Percentiles rank a stretch among this genome's conserved stretches.
These are phyloP conservation scores for Ophiostoma pallidulum DNA, from an alignment of 2,329 filamentous ascomycete species.

Conservation along the genomic window DNA sequence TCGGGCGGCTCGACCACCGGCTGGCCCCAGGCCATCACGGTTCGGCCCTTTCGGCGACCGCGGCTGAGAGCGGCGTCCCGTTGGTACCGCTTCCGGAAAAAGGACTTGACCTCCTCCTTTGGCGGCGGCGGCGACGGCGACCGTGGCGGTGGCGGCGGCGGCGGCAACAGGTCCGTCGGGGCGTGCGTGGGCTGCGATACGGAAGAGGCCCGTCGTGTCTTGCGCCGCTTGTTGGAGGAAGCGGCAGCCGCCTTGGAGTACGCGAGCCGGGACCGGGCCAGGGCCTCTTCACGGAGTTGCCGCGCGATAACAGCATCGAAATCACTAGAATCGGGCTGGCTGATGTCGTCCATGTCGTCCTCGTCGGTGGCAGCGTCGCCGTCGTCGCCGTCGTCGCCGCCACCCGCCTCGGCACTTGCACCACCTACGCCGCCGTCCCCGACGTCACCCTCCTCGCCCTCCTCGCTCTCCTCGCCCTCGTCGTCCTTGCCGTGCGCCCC, in stretches of 20 bases:
- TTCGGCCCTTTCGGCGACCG: slow-evolving; percentile 59
- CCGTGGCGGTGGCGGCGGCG: not conserved
- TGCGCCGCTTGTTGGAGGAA: slow-evolving; percentile 16
- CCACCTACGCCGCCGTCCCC: slow-evolving; percentile 21
- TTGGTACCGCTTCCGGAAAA: slow-evolving; percentile 72
- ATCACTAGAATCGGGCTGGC: slow-evolving; percentile 57
- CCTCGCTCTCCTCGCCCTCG: slow-evolving; percentile 22
- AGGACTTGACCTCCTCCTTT: slow-evolving; percentile 66
- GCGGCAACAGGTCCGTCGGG: not conserved
- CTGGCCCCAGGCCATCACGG: slow-evolving; percentile 70
- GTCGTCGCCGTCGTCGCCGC: slow-evolving; percentile 16
- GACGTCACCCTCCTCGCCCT: slow-evolving; percentile 17
- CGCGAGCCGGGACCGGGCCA: slow-evolving; percentile 39
- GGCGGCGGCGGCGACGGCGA: slow-evolving; percentile 24
- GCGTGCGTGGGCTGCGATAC: not conserved
- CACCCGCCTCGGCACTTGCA: slow-evolving; percentile 24
- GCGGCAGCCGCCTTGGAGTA: not conserved
- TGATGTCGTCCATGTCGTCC: slow-evolving; percentile 26
- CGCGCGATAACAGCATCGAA: slow-evolving; percentile 62
- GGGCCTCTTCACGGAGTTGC: slow-evolving; percentile 66
- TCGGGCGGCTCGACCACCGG: slow-evolving; percentile 64
- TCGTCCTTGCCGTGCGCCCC: not conserved
- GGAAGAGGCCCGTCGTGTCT: slow-evolving; percentile 1
- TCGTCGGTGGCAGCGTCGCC: slow-evolving; percentile 2
- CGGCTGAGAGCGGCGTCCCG: slow-evolving; percentile 71